Evolutionary conservation across 2,329 filamentous ascomycete genomes (phyloP).

Genomic region (Graphilbum fragrans): DNA sequence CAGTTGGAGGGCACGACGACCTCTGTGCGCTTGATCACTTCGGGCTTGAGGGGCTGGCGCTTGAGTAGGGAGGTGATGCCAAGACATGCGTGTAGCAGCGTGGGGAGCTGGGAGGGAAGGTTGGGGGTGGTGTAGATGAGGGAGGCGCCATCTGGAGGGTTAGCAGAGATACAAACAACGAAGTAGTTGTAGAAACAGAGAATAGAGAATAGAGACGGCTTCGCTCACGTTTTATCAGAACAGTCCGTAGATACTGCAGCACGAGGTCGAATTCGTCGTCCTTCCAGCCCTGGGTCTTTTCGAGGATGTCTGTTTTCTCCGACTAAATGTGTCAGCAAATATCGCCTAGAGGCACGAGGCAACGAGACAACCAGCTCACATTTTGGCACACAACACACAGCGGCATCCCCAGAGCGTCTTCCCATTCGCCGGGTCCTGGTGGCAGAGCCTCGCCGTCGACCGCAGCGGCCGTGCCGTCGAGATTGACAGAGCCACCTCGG

Average conservation of each 20-base stretch:
- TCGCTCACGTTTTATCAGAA: slow-evolving; percentile 76
- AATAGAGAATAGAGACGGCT: slow-evolving; percentile 8
- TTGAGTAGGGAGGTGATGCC: slow-evolving; percentile 77
- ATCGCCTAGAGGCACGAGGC: neutral
- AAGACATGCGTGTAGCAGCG: slow-evolving; percentile 71
- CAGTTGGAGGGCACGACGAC: slow-evolving; percentile 92
- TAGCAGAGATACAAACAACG: neutral
- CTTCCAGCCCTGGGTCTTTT: slow-evolving; percentile 85
- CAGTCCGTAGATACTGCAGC: slow-evolving; percentile 81
- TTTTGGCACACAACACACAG: slow-evolving; percentile 95
- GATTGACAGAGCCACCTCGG: slow-evolving; percentile 47
- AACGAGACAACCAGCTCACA: slow-evolving; percentile 35
- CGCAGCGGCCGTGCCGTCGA: slow-evolving; percentile 47
- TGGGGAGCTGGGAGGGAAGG: slow-evolving; percentile 63
- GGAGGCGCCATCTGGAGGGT: slow-evolving; percentile 59
- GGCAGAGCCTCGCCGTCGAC: slow-evolving; percentile 59
- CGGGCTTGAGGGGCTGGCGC: slow-evolving; percentile 69
- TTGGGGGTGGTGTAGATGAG: slow-evolving; percentile 76
- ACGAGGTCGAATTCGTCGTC: slow-evolving; percentile 96
- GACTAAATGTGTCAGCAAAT: slow-evolving; percentile 37
- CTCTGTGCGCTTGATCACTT: slow-evolving; percentile 87
- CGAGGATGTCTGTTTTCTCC: slow-evolving; percentile 80
- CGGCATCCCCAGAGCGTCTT: slow-evolving; percentile 75
- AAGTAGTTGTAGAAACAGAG: neutral
- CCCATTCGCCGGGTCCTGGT: slow-evolving; percentile 82